Conservation (phyloP, 1,284 basidiomycete species). For the Ustilago cynodontis region DNA sequence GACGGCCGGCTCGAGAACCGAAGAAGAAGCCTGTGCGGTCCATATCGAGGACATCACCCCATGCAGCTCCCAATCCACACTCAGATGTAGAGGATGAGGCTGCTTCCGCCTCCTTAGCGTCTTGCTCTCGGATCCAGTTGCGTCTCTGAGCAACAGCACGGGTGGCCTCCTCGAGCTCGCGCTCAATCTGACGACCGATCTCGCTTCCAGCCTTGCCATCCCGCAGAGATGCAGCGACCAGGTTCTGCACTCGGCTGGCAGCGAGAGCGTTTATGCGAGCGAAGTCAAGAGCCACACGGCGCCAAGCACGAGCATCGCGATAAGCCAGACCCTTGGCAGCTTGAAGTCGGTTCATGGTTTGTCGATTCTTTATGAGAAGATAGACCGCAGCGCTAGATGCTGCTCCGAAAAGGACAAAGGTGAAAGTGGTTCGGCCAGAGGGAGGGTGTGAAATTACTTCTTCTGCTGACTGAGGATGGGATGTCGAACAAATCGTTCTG, state of each 20-base stretch:
- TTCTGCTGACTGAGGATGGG: background rate
- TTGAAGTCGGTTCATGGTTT: slow-evolving; percentile 47
- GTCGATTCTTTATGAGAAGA: slow-evolving; percentile 27
- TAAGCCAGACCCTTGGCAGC: slow-evolving; percentile 38
- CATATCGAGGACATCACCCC: slow-evolving; percentile 21
- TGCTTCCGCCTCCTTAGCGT: slow-evolving; percentile 21
- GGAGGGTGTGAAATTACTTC: background rate
- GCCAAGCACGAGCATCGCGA: slow-evolving; percentile 47
- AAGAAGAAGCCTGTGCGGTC: slow-evolving; percentile 32
- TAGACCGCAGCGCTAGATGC: slow-evolving; percentile 28
- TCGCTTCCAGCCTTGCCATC: slow-evolving; percentile 33
- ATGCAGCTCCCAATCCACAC: slow-evolving; percentile 15
- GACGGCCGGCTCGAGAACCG: slow-evolving; percentile 22
- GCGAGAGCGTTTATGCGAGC: slow-evolving; percentile 48
- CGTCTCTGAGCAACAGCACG: slow-evolving; percentile 35
- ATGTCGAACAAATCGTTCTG: background rate
- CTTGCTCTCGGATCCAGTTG: slow-evolving; percentile 33
- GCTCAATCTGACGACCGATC: slow-evolving; percentile 36
- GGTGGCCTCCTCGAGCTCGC: slow-evolving; percentile 43
- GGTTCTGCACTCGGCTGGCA: slow-evolving; percentile 31
- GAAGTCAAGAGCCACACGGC: slow-evolving; percentile 47
- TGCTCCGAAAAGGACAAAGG: slow-evolving; percentile 46
- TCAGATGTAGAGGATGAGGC: slow-evolving; percentile 3
- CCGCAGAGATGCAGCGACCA: slow-evolving; percentile 28
- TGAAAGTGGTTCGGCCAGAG: slow-evolving; percentile 41